Base-by-base conservation (phyloP, 2,329 filamentous ascomycete species). In the Zasmidium angulare region DNA sequence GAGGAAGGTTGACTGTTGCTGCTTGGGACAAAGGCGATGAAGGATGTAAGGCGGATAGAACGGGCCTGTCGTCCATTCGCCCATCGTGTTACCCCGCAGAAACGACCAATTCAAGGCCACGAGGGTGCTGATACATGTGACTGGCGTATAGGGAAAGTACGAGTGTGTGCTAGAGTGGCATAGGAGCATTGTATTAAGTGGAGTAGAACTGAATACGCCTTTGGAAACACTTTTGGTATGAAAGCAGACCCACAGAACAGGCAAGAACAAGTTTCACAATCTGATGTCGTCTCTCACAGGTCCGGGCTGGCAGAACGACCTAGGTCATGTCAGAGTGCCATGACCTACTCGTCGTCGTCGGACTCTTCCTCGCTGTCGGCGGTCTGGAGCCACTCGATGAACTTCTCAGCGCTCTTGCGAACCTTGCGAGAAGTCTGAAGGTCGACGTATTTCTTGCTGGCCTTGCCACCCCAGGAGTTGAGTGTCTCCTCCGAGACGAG, bases 361-460 rank as follows among this genome's bases (percentile, higher is more conserved):
- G 63, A 62, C 21, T 67, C 63, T 19, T 69, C 68, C 20, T 70
- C 68, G 29, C 62, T 65, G 60, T 70, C 68, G 12, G 68, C 68
- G 23, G 63, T 69, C 63, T 91, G 86, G 59, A 98, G 91, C 93
- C 93, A 98, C 70, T 87, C 89, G 72, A 97, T 84, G 85, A 99
- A 99, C 65, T 90, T 88, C 81, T 96, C 90, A 55, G 95, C 92
- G 66, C 91, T 89, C 83, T 96, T 93, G 80, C 93, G 91, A 64
- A 98, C 92, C 84, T 96, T 96, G 84, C 92, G 93, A 80, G 91
- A 96, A 62, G 87, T 93, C 61, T 88, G 75, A 62, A 96, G 78
- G 75, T 98, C 93, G 69, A 96, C 90, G 75, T 98, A 98, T 82
- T 97, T 97, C 88, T 96, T 97, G 86, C 91, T 96, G 60, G 93